Percentiles rank a stretch among this genome's conserved stretches.
Evolutionary conservation across 139 green algal species (phyloP).

Genomic region (Coccomyxa sp.): DNA sequence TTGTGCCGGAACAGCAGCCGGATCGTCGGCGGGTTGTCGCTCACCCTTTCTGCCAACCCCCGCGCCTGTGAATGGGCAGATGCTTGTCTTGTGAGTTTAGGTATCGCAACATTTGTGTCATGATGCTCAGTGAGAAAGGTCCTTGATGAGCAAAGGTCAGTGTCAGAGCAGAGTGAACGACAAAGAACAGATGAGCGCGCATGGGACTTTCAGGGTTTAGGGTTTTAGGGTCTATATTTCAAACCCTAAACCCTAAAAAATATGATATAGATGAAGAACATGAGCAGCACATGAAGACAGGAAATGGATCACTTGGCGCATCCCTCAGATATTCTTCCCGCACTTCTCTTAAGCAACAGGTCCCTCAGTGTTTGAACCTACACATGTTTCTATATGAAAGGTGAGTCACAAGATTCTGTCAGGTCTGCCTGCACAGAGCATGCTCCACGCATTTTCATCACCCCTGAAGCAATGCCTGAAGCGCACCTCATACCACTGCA

Average conservation of each 20-base stretch:
- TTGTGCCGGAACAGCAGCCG: conserved; percentile 75
- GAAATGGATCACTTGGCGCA: too few relatives aligned
- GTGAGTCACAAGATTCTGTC: not conserved
- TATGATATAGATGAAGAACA: too few relatives aligned
- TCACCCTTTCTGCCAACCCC: conserved; percentile 7
- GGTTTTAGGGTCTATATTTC: too few relatives aligned
- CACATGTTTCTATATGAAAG: not conserved
- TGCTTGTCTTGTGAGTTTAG: not conserved
- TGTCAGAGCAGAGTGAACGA: not conserved
- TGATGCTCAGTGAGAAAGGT: too few relatives aligned
- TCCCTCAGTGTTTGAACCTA: not conserved
- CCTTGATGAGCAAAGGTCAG: too few relatives aligned
- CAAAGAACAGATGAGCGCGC: too few relatives aligned
- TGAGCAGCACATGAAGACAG: too few relatives aligned
- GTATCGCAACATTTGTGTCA: not conserved
- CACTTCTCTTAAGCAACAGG: not conserved
- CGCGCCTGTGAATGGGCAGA: conserved; percentile 1
- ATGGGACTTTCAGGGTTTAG: too few relatives aligned
- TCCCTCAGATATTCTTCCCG: too few relatives aligned
- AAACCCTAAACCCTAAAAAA: too few relatives aligned
- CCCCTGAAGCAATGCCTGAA: not conserved
- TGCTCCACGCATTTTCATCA: not conserved
- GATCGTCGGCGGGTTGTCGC: conserved; percentile 51
- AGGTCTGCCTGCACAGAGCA: not conserved
- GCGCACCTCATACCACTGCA: conserved; percentile 52